Base-by-base conservation (phyloP, 305 asterid species). In the Striga hermonthica region DNA sequence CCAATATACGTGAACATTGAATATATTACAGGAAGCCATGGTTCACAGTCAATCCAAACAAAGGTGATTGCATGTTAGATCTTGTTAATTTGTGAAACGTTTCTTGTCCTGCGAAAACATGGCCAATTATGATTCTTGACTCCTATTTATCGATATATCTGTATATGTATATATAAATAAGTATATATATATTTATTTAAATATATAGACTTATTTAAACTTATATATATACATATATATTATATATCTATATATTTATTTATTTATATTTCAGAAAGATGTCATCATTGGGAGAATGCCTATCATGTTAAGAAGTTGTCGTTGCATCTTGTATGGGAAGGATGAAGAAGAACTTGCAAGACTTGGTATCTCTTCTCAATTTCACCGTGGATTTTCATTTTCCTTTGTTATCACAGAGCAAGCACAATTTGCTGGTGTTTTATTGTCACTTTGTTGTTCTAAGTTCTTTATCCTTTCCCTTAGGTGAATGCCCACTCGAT, bases 401-500 rank as follows among this genome's bases (percentile, higher is more conserved):
- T 22, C 31, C 31, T 22, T 22, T 22, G 31, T 22, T 22, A 22
- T 22, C 31, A 22, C 31, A 22, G 31, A 22, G 31, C 55, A 62
- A 47, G 15, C 39, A 38, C 52, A 49, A 61, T 48, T 41, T 70
- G 48, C 34, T 40, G 67, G 31, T 22, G 9, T 64, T 49, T 44
- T 43, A n/a, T 35, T 31, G 22, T 34, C 10, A 16, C 13, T 12
- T 10, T 72, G 70, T 48, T 60, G 31, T 59, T 22, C 40, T 71
- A 13, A 22, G 31, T 22, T 22, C 31, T 60, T 74, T 44, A 57
- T 57, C 57, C 60, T n/a, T 72, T 79, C 56, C 49, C 43, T 60
- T 73, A 90, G 96, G 98, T 74, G 99, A 93, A 82, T 93, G 99
- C 76, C 99, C 97, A 7, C 90, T 93, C 62, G 99, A 93, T 73